phyloP scores from a whole-genome alignment of 495 filamentous ascomycete species.

The Tuber calosporum region DNA sequence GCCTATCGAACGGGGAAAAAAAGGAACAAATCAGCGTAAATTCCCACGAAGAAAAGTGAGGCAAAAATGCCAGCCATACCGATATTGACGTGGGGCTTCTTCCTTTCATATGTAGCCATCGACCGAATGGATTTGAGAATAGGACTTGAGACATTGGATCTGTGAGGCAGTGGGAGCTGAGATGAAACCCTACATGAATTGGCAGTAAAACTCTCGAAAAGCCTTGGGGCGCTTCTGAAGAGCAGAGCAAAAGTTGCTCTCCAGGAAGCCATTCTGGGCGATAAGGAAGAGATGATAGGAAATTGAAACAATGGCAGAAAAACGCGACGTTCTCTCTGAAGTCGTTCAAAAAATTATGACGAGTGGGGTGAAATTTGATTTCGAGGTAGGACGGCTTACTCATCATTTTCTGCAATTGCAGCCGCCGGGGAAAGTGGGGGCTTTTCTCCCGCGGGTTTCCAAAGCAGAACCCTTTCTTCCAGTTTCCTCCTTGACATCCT shows the following conservation, averaged over 20 bases:
- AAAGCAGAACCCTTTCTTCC: not conserved
- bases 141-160: conserved; percentile 19
- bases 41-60: conserved; percentile 18
- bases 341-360: conserved; percentile 18
- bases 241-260: conserved; percentile 40
- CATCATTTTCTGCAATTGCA: not conserved
- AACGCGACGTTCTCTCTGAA: conserved; percentile 20
- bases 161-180: conserved; percentile 16
- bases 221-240: conserved; percentile 29
- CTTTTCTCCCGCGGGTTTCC: not conserved
- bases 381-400: not conserved
- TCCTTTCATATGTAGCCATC: conserved; percentile 67
- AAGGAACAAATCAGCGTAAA: conserved; percentile 8
- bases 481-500: not conserved
- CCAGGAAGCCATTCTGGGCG: conserved; percentile 42
- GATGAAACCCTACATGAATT: conserved; percentile 26
- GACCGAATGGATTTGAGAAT: conserved; percentile 39
- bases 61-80: conserved; percentile 49
- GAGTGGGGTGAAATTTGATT: not conserved
- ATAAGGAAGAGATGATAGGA: conserved; percentile 17
- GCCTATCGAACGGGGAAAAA: conserved; percentile 48
- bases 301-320: conserved; percentile 20
- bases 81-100: conserved; percentile 97
- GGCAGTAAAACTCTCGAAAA: conserved; percentile 30
- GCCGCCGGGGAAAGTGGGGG: not conserved